Conservation (phyloP, 192 early-diverging fungal genomes). For the Gigaspora rosea region DNA sequence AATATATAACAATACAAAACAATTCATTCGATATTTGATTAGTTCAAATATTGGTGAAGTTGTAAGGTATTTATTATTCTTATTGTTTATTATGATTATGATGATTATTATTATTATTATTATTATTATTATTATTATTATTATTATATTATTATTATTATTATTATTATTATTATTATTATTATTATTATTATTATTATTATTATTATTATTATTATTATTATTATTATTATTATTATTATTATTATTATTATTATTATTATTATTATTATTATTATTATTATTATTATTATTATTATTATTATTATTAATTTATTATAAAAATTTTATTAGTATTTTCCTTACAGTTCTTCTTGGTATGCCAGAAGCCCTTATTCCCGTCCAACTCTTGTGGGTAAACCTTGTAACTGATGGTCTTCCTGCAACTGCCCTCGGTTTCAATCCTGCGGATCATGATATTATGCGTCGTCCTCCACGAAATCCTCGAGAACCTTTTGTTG, state of each 20-base stretch:
- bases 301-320: neutral
- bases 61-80: slow-evolving; percentile 52
- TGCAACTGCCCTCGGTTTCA: slow-evolving; percentile 97
- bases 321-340: slow-evolving; percentile 63
- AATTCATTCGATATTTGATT: slow-evolving; percentile 98
- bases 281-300: neutral
- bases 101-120: no score
- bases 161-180: no score
- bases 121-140: neutral
- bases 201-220: neutral
- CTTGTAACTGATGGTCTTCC: slow-evolving; percentile 97
- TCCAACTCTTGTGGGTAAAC: slow-evolving; percentile 99
- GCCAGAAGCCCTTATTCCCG: slow-evolving; percentile 97
- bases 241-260: neutral
- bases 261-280: no score
- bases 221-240: neutral
- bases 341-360: slow-evolving; percentile 94
- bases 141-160: neutral
- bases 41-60: slow-evolving; percentile 99
- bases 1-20: slow-evolving; percentile 99
- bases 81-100: no score
- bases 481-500: slow-evolving; percentile 85
- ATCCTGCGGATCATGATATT: slow-evolving; percentile 95
- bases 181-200: neutral
- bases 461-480: slow-evolving; percentile 91